Conservation (phyloP, 2,329 filamentous ascomycete species). For the Diaporthe capsici region DNA sequence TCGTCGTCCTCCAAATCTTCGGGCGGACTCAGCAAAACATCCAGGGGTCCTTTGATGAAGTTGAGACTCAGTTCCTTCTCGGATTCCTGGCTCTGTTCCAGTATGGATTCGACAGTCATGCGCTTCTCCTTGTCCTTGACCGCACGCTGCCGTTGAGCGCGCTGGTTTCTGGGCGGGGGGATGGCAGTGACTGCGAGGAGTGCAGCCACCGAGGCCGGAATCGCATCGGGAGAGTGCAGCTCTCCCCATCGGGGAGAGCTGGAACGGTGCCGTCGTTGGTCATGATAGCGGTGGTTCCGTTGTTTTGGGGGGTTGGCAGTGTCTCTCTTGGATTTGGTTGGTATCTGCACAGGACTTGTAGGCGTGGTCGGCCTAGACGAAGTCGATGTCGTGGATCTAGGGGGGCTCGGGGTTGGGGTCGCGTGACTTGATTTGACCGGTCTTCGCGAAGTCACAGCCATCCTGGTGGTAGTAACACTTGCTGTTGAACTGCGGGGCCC, state of each 20-base stretch:
- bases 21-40: conserved; percentile 71
- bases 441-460: conserved; percentile 48
- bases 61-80: conserved; percentile 72
- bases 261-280: conserved; percentile 53
- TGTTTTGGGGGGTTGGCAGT: conserved; percentile 53
- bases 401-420: conserved; percentile 45
- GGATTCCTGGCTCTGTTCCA: conserved; percentile 66
- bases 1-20: conserved; percentile 69
- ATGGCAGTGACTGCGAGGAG: conserved; percentile 75
- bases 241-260: conserved; percentile 54
- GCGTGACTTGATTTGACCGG: conserved; percentile 44
- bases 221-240: conserved; percentile 65
- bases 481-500: conserved; percentile 42
- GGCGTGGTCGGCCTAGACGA: conserved; percentile 55
- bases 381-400: conserved; percentile 49
- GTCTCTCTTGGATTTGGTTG: conserved; percentile 58
- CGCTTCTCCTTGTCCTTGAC: conserved; percentile 51
- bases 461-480: conserved; percentile 45
- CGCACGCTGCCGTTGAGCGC: conserved; percentile 49
- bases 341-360: conserved; percentile 70
- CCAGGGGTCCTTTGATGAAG: conserved; percentile 68
- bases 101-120: conserved; percentile 70
- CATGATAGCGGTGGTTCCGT: conserved; percentile 50
- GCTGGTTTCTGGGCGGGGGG: conserved; percentile 61
- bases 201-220: conserved; percentile 72